These are phyloP conservation scores for Phytopythium helicoides DNA, from an alignment of 352 stramenopile genomes.

Conservation along the genomic window DNA sequence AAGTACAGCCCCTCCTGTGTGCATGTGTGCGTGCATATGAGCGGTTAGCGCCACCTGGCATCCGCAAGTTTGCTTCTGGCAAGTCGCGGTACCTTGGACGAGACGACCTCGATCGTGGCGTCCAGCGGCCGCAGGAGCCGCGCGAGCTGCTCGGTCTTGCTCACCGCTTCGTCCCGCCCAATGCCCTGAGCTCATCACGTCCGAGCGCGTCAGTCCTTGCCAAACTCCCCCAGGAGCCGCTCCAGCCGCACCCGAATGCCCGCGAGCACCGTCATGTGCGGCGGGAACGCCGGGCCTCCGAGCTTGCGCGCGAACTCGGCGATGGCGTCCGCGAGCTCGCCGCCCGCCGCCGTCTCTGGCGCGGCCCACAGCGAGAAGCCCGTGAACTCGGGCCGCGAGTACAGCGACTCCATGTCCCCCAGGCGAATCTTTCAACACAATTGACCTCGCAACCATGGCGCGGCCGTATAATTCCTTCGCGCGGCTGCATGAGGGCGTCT, in stretches of 20 bases:
- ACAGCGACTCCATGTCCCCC: slow-evolving; percentile 16
- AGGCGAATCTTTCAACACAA: background rate
- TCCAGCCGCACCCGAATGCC: slow-evolving; percentile 34
- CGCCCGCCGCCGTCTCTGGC: slow-evolving; percentile 14
- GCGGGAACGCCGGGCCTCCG: slow-evolving; percentile 38
- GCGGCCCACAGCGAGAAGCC: slow-evolving; percentile 66
- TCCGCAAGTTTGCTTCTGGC: background rate
- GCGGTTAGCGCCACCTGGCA: background rate
- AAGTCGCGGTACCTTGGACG: slow-evolving; percentile 39
- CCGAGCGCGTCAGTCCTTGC: too few relatives aligned
- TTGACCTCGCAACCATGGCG: too few relatives aligned
- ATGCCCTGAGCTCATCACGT: background rate
- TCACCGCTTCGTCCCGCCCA: slow-evolving; percentile 14
- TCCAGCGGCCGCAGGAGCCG: slow-evolving; percentile 25
- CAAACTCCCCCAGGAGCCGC: background rate
- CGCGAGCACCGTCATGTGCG: slow-evolving; percentile 63
- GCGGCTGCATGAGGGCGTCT: slow-evolving; percentile 39
- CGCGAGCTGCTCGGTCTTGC: slow-evolving; percentile 35
- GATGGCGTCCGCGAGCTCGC: slow-evolving; percentile 30
- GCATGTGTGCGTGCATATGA: background rate
- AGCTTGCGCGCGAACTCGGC: slow-evolving; percentile 33
- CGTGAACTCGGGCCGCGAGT: slow-evolving; percentile 35
- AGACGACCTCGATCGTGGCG: slow-evolving; percentile 32
- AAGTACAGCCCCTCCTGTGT: slow-evolving; percentile 54
- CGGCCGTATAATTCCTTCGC: too few relatives aligned